Percentiles rank a stretch among this genome's conserved stretches.
phyloP scores from a whole-genome alignment of 2,329 filamentous ascomycete species.

The Alternaria longipes region DNA sequence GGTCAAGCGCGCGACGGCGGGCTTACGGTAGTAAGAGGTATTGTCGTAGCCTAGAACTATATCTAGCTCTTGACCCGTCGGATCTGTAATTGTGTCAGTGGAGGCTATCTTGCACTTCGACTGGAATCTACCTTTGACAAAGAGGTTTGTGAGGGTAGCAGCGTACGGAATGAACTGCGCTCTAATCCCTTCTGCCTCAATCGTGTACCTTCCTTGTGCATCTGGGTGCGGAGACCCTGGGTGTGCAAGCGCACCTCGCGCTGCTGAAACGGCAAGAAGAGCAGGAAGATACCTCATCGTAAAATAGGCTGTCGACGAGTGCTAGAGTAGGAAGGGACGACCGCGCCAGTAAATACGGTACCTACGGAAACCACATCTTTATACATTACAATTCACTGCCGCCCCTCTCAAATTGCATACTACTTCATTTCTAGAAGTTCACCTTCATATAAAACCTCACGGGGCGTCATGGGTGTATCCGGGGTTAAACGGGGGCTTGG shows the following conservation, averaged over 20 bases:
- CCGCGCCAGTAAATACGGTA: slow-evolving; percentile 6
- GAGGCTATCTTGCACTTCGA: neutral
- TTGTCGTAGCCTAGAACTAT: slow-evolving; percentile 49
- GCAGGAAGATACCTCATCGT: slow-evolving; percentile 35
- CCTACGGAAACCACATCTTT: slow-evolving; percentile 14
- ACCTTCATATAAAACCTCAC: slow-evolving; percentile 20
- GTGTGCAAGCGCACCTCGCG: slow-evolving; percentile 18
- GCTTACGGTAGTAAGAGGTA: slow-evolving; percentile 46
- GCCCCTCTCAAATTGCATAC: slow-evolving; percentile 9
- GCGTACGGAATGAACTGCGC: slow-evolving; percentile 49
- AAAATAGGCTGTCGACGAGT: neutral
- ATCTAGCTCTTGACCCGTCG: slow-evolving; percentile 41
- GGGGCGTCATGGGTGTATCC: slow-evolving; percentile 14
- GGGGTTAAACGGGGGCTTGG: slow-evolving; percentile 27
- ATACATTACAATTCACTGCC: slow-evolving; percentile 13
- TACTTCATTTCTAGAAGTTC: slow-evolving; percentile 18
- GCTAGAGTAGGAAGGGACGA: slow-evolving; percentile 10
- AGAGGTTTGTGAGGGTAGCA: slow-evolving; percentile 47
- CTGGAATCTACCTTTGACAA: slow-evolving; percentile 36
- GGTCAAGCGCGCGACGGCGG: neutral
- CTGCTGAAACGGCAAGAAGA: slow-evolving; percentile 30
- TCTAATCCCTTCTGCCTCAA: slow-evolving; percentile 43
- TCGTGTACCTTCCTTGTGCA: slow-evolving; percentile 39
- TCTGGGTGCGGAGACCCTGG: slow-evolving; percentile 33
- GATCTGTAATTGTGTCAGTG: slow-evolving; percentile 33